phyloP scores from a whole-genome alignment of 176 grass and related monocot genomes.

The Tillandsia leiboldiana region DNA sequence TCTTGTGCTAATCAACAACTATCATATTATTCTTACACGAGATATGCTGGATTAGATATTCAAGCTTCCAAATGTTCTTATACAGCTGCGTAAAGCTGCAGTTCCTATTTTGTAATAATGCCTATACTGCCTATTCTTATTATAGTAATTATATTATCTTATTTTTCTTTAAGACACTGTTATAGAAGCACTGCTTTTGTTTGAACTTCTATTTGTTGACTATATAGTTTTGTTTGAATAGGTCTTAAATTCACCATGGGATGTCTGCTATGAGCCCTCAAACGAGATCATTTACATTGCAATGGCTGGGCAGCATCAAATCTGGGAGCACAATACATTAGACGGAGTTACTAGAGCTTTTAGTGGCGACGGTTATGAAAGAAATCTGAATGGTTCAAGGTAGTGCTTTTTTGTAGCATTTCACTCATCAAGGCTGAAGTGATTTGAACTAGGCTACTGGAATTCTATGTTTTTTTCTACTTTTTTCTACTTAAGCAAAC shows the following conservation, averaged over 20 bases:
- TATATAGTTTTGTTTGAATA: conserved; percentile 28
- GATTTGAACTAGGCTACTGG: not conserved
- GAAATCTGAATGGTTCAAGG: conserved; percentile 88
- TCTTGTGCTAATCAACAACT: too few species aligned
- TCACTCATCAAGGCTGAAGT: not conserved
- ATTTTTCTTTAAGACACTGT: not conserved
- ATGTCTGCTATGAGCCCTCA: conserved; percentile 68
- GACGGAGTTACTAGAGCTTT: conserved; percentile 59
- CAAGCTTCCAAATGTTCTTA: not conserved
- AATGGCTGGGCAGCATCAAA: conserved; percentile 96
- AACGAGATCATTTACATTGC: conserved; percentile 70
- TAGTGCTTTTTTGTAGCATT: conserved; percentile 15
- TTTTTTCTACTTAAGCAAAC: not conserved
- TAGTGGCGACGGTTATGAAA: conserved; percentile 91
- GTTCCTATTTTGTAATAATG: not conserved
- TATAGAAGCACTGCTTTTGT: not conserved
- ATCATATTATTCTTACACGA: not conserved
- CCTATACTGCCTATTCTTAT: not conserved
- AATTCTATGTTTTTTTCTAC: too few species aligned
- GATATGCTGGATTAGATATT: not conserved
- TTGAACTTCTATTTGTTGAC: conserved; percentile 36
- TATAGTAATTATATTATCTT: not conserved
- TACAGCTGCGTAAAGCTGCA: not conserved
- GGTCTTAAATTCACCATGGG: conserved; percentile 98
- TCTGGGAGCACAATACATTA: conserved; percentile 68